These are phyloP conservation scores for Schizopora paradoxa DNA, from an alignment of 1,284 basidiomycete genomes.

Conservation along the genomic window DNA sequence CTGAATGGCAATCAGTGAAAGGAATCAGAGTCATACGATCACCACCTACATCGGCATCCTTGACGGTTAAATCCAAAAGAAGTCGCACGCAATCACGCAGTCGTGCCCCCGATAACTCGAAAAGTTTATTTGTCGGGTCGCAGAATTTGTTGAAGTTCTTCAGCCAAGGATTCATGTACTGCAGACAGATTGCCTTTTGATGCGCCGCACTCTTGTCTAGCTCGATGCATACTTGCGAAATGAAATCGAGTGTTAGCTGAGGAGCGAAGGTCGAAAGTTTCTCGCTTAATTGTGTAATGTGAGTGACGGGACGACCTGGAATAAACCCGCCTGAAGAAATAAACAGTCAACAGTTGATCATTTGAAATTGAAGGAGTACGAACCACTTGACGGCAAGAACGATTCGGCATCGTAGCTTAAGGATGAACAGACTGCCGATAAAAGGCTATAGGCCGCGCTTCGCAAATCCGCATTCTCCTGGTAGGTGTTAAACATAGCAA, in stretches of 20 bases:
- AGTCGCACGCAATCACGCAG: constrained; percentile 75
- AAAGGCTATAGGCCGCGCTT: constrained; percentile 69
- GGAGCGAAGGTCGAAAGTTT: constrained; percentile 69
- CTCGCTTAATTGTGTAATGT: constrained; percentile 64
- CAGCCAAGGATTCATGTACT: constrained; percentile 85
- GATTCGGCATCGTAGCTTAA: constrained; percentile 71
- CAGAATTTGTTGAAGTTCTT: constrained; percentile 71
- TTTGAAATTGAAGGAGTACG: constrained; percentile 19
- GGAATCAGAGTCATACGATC: neutral
- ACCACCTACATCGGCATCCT: constrained; percentile 56
- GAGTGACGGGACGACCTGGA: constrained; percentile 64
- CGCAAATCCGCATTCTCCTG: constrained; percentile 72
- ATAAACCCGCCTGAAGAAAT: constrained; percentile 56
- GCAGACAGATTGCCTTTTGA: constrained; percentile 66
- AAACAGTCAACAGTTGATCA: constrained; percentile 1
- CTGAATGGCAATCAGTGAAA: constrained; percentile 34
- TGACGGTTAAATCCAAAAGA: constrained; percentile 69
- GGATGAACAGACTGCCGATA: constrained; percentile 73
- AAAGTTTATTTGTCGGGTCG: constrained; percentile 59
- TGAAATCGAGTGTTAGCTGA: constrained; percentile 80
- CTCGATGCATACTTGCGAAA: constrained; percentile 71
- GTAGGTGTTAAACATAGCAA: constrained; percentile 74
- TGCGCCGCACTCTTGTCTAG: constrained; percentile 48
- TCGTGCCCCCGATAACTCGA: constrained; percentile 64
- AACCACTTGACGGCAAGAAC: constrained; percentile 64